A percentile compares a stretch with the other conserved stretches of the same genome.
Conservation (phyloP, 2,329 filamentous ascomycete species). For the Penicillium sp. region DNA sequence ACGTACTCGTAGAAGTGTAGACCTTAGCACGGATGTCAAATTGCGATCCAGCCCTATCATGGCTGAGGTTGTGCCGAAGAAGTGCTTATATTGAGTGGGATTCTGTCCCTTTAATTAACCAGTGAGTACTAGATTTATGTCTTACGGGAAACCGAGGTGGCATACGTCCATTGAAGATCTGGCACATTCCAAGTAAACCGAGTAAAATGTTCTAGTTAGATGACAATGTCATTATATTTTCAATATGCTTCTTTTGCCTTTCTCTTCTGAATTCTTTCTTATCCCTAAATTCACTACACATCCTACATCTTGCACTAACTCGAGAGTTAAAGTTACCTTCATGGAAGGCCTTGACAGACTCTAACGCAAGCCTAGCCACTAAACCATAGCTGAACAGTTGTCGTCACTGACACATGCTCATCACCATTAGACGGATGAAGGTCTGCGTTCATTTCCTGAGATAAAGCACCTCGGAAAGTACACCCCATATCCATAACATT, state of each 20-base stretch:
- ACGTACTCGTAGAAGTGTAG: background rate
- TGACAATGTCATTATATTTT: background rate
- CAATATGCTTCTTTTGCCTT: background rate
- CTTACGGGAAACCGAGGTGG: conserved; percentile 35
- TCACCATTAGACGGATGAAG: too few species aligned
- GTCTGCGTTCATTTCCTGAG: too few species aligned
- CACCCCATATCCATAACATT: too few species aligned
- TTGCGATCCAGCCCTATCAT: conserved; percentile 83
- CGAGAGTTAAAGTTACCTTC: too few species aligned
- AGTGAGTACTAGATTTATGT: conserved; percentile 48
- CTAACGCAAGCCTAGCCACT: too few species aligned
- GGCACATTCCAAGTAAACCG: conserved; percentile 31
- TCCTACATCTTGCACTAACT: too few species aligned
- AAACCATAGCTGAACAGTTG: too few species aligned
- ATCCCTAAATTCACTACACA: too few species aligned
- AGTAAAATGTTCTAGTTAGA: background rate
- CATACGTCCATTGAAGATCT: conserved; percentile 48
- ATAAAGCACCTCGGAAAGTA: too few species aligned
- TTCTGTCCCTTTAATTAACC: conserved; percentile 28
- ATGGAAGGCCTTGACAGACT: too few species aligned
- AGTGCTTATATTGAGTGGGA: conserved; percentile 74
- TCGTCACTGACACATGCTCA: too few species aligned
- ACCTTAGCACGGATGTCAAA: conserved; percentile 96
- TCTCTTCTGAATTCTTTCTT: too few species aligned
- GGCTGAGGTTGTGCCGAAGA: conserved; percentile 98